These are phyloP conservation scores for Phytophthora crassamura DNA, from an alignment of 352 stramenopile species.

Conservation along the genomic window DNA sequence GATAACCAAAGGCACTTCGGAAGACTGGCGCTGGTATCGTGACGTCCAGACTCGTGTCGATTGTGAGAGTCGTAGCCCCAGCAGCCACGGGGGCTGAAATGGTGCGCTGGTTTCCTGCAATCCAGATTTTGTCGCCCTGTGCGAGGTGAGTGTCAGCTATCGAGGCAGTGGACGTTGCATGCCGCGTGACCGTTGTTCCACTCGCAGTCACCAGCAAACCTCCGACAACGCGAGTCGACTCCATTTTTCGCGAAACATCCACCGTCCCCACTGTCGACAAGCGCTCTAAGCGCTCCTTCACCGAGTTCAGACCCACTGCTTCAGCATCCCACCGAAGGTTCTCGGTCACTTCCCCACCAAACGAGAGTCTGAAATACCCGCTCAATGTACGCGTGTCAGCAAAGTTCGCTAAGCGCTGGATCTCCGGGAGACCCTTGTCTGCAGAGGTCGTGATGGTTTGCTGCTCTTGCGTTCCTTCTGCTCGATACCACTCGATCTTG, in stretches of 20 bases:
- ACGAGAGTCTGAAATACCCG: constrained; percentile 75
- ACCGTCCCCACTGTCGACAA: constrained; percentile 73
- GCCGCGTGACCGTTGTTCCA: constrained; percentile 40
- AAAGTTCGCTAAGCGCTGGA: constrained; percentile 67
- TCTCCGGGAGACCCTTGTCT: constrained; percentile 66
- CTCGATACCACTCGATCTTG: constrained; percentile 80
- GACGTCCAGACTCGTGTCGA: constrained; percentile 29
- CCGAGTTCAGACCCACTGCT: constrained; percentile 58
- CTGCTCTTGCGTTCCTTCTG: constrained; percentile 58
- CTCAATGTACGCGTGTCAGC: constrained; percentile 60
- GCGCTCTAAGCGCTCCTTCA: constrained; percentile 75
- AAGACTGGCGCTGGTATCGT: constrained; percentile 69
- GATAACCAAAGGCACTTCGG: constrained; percentile 63
- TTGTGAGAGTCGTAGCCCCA: constrained; percentile 22
- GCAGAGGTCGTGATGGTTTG: constrained; percentile 84
- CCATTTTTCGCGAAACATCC: constrained; percentile 50
- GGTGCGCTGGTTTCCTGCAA: constrained; percentile 49
- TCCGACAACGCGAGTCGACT: too few relatives aligned
- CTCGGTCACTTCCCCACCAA: constrained; percentile 61
- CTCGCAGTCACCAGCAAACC: constrained; percentile 51
- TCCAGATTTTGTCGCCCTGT: constrained; percentile 53
- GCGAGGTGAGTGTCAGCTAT: constrained; percentile 33
- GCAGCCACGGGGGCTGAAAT: constrained; percentile 25
- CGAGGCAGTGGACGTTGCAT: constrained; percentile 33
- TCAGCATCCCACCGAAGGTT: constrained; percentile 77